Evolutionary conservation across 371 early-diverging fungal genomes (phyloP).

Genomic region (Mortierella sp.): DNA sequence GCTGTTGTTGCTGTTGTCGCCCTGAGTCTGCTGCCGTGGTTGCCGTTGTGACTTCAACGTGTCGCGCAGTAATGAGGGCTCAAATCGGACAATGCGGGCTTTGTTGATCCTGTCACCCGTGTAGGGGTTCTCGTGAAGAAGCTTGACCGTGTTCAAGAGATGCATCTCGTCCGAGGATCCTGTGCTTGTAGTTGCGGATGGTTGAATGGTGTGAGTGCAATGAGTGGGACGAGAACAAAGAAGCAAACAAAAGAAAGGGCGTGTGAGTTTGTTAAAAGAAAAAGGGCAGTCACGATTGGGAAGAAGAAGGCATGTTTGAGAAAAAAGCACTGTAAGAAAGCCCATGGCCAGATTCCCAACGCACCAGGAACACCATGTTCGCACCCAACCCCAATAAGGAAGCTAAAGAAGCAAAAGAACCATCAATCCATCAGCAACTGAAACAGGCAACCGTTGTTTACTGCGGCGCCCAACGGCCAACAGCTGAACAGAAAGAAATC

Average conservation of each 20-base stretch:
- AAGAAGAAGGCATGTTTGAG: too few relatives aligned
- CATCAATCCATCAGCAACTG: too few relatives aligned
- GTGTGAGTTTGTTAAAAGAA: too few relatives aligned
- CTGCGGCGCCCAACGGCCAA: too few relatives aligned
- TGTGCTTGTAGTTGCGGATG: not conserved
- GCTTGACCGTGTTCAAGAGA: constrained; percentile 28
- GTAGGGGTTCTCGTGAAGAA: constrained; percentile 51
- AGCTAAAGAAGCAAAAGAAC: too few relatives aligned
- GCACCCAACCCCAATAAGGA: too few relatives aligned
- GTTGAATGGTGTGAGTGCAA: not conserved
- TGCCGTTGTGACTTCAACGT: not conserved
- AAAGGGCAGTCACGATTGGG: too few relatives aligned
- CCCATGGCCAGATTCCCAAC: too few relatives aligned
- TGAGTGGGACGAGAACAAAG: not conserved
- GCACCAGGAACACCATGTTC: too few relatives aligned
- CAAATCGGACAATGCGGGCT: constrained; percentile 25
- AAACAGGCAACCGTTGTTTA: not conserved
- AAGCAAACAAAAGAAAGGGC: not conserved
- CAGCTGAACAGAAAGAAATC: not conserved
- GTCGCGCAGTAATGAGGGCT: constrained; percentile 9
- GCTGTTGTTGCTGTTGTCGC: not conserved
- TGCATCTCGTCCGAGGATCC: constrained; percentile 16
- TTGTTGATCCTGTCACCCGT: constrained; percentile 54
- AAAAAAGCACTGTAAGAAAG: too few relatives aligned
- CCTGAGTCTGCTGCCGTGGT: not conserved